phyloP scores from a whole-genome alignment of 768 basidiomycete species.

The Tremella yokohamensis region DNA sequence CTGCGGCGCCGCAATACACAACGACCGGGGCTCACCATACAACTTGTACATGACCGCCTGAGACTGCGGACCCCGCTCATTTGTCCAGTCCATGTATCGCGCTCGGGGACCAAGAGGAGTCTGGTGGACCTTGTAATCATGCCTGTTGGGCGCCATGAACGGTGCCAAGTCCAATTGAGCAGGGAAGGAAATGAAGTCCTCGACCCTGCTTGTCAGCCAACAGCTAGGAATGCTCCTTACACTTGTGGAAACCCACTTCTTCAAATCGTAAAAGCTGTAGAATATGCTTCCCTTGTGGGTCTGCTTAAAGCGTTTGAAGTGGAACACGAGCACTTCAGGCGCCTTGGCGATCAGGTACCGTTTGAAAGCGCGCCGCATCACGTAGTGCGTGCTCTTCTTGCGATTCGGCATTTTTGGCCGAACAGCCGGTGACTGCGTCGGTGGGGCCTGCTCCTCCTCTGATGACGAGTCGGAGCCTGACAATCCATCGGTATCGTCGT shows the following conservation, averaged over 20 bases:
- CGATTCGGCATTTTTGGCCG: slow-evolving; percentile 31
- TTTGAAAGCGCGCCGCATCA: slow-evolving; percentile 83
- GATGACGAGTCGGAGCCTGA: slow-evolving; percentile 34
- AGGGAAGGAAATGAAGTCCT: slow-evolving; percentile 87
- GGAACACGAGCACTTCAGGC: slow-evolving; percentile 84
- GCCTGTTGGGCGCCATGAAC: slow-evolving; percentile 70
- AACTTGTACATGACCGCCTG: slow-evolving; percentile 49
- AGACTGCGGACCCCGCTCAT: slow-evolving; percentile 39
- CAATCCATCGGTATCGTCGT: slow-evolving; percentile 27
- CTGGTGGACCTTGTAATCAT: slow-evolving; percentile 42
- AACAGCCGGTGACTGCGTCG: slow-evolving; percentile 3
- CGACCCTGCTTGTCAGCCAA: slow-evolving; percentile 60
- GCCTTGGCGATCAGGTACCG: slow-evolving; percentile 77
- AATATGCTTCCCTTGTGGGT: slow-evolving; percentile 56
- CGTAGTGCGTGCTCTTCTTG: slow-evolving; percentile 58
- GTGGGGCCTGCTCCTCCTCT: slow-evolving; percentile 26
- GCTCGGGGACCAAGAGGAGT: slow-evolving; percentile 38
- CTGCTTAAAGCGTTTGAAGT: slow-evolving; percentile 93
- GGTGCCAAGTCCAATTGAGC: slow-evolving; percentile 78
- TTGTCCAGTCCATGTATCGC: slow-evolving; percentile 47
- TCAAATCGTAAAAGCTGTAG: slow-evolving; percentile 46
- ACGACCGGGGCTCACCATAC: slow-evolving; percentile 30
- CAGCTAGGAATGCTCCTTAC: not conserved
- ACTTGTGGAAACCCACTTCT: slow-evolving; percentile 42
- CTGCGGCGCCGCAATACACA: not conserved